Conservation (phyloP, 345 rosid genomes). For the Dovyalis caffra region DNA sequence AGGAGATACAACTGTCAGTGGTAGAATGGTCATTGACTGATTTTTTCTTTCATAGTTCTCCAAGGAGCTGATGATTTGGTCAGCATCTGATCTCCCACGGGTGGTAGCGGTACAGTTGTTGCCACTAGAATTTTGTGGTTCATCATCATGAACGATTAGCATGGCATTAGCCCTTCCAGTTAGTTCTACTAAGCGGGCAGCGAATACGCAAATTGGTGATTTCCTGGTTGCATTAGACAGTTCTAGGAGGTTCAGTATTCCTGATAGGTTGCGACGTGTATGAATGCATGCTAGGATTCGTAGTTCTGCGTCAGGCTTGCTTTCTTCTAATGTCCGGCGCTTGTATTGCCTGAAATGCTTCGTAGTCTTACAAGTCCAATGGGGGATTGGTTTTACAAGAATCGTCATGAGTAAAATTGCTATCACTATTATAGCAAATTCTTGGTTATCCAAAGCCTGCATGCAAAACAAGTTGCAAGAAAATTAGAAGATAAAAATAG, state of each 20-base stretch:
- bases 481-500: background rate
- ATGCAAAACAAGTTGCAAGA: background rate
- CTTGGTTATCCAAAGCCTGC: constrained; percentile 12
- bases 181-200: constrained; percentile 57
- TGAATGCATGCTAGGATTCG: constrained; percentile 12
- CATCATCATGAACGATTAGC: constrained; percentile 51
- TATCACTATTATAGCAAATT: constrained; percentile 7
- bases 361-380: constrained; percentile 23
- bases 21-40: constrained; percentile 5
- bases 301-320: constrained; percentile 34
- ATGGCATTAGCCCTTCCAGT: constrained; percentile 48
- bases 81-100: constrained; percentile 13
- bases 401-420: constrained; percentile 8
- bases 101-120: background rate
- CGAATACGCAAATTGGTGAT: constrained; percentile 27
- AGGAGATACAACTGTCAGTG: constrained; percentile 33
- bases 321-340: constrained; percentile 38
- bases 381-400: constrained; percentile 36
- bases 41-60: constrained; percentile 1
- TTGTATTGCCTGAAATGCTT: constrained; percentile 28
- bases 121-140: background rate
- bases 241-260: constrained; percentile 11
- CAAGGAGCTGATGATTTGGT: constrained; percentile 24
- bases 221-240: constrained; percentile 4
- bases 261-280: constrained; percentile 3